Conservation (phyloP, 2,329 filamentous ascomycete genomes). For the Pestalotiopsis fici region DNA sequence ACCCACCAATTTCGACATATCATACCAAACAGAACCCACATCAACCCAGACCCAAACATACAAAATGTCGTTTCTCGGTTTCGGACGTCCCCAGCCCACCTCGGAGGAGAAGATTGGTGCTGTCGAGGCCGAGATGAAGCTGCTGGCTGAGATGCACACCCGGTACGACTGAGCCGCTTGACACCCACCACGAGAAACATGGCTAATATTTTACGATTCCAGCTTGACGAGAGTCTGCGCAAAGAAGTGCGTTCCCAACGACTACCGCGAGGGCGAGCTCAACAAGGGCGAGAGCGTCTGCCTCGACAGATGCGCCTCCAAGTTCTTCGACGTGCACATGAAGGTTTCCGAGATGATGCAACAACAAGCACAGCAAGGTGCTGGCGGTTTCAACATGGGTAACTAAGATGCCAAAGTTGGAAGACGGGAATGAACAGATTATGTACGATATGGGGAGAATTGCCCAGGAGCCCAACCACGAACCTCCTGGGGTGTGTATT, state of each 20-base stretch:
- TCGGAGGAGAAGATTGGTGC: constrained; percentile 97
- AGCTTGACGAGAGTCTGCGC: constrained; percentile 88
- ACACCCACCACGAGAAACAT: not conserved
- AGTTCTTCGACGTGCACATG: constrained; percentile 98
- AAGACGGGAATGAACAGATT: not conserved
- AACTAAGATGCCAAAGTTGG: constrained; percentile 14
- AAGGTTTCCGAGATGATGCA: constrained; percentile 98
- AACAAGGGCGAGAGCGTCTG: constrained; percentile 99
- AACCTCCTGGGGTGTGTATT: not conserved
- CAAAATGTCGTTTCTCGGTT: constrained; percentile 74
- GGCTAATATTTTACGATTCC: not conserved
- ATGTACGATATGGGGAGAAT: constrained; percentile 6
- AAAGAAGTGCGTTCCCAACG: constrained; percentile 87
- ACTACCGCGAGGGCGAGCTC: constrained; percentile 94
- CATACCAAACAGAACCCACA: not conserved
- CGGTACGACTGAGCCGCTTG: constrained; percentile 59
- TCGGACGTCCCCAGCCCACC: constrained; percentile 78
- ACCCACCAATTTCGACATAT: not conserved
- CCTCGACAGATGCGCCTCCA: constrained; percentile 93
- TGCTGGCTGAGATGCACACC: constrained; percentile 97
- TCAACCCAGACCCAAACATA: not conserved
- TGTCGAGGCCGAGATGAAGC: constrained; percentile 96
- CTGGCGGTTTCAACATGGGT: constrained; percentile 49
- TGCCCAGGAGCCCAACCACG: not conserved
- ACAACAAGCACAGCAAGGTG: constrained; percentile 70